Percentiles rank a stretch among this genome's conserved stretches.
phyloP scores from a whole-genome alignment of 2,329 filamentous ascomycete species.

The Alternaria brassicicola region DNA sequence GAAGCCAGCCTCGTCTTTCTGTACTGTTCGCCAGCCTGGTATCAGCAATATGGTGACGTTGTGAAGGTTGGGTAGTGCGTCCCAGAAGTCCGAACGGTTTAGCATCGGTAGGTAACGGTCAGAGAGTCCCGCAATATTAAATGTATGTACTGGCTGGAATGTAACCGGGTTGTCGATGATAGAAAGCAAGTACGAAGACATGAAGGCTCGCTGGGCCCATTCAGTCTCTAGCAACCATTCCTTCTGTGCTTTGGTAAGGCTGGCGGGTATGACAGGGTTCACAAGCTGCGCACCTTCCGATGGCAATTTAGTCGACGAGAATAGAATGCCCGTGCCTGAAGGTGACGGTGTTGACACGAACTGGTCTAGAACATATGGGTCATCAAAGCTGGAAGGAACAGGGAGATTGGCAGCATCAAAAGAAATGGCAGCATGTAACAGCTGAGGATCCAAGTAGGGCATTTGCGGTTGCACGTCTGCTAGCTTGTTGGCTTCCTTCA shows the following conservation, averaged over 20 bases:
- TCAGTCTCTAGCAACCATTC: slow-evolving; percentile 72
- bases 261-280: slow-evolving; percentile 57
- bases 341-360: slow-evolving; percentile 23
- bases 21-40: slow-evolving; percentile 69
- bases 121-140: slow-evolving; percentile 70
- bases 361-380: slow-evolving; percentile 27
- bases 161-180: slow-evolving; percentile 64
- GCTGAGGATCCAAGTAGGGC: slow-evolving; percentile 39
- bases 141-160: slow-evolving; percentile 62
- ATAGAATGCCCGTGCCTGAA: slow-evolving; percentile 38
- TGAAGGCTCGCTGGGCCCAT: slow-evolving; percentile 71
- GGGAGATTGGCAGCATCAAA: slow-evolving; percentile 26
- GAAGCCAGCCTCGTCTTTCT: slow-evolving; percentile 58
- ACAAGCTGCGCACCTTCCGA: slow-evolving; percentile 30
- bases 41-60: slow-evolving; percentile 66
- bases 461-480: slow-evolving; percentile 30
- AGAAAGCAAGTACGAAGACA: slow-evolving; percentile 70
- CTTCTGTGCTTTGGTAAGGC: slow-evolving; percentile 67
- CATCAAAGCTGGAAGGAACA: slow-evolving; percentile 29
- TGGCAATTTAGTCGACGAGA: slow-evolving; percentile 40
- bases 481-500: slow-evolving; percentile 17
- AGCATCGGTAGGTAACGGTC: slow-evolving; percentile 65
- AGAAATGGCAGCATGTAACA: slow-evolving; percentile 37
- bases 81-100: slow-evolving; percentile 66
- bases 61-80: slow-evolving; percentile 59